Evolutionary conservation across 2,329 filamentous ascomycete species (phyloP), one percentile per base, ranked within the genome.

Genomic region (Ceratocystis destructans): DNA sequence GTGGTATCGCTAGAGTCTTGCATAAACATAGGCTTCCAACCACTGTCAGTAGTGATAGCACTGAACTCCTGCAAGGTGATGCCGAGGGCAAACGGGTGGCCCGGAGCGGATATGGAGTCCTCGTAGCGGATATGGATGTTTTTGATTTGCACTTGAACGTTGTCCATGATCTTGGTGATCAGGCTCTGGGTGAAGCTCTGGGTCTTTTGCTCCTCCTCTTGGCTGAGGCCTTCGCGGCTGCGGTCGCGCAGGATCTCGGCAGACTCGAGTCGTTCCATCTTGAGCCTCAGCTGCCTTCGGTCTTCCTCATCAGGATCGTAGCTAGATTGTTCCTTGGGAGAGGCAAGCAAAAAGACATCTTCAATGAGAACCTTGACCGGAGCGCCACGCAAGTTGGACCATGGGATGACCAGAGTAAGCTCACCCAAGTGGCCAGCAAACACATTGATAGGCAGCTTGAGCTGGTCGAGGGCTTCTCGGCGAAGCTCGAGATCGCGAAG

Each of bases 41-140:
- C 84, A 59, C 88, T 87, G 74, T 99, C 90, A 4, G 94, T 99
- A 75, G 92, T 97, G 73, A 97, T 86, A 15, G 95, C 95, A 74
- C 94, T 97, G 78, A 99, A 92, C 76, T 97, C 93, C 73, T 96
- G 89, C 67, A 99, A 83, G 0, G 92, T 99, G 68, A 99, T 74
- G 62, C 95, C 94, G 5, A 96, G 83, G 4, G 94, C 90, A 72
- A 99, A 99, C 0, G 95, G 93, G 74, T 99, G 94, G 0, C 91
- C 92, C 0, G 93, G 92, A 8, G 92, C 89, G 22, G 94, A 95
- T 72, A 99, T 90, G 15, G 93, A 92, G 76, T 99, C 94, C 76
- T 99, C 94, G 76, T 99, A 99, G 71, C 94, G 89, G 70, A 99
- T 84, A 75, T 99, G 94, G 68, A 99, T 96, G 74, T 97, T 99